Conservation (phyloP, 345 rosid genomes). For the Luvunga scandens region DNA sequence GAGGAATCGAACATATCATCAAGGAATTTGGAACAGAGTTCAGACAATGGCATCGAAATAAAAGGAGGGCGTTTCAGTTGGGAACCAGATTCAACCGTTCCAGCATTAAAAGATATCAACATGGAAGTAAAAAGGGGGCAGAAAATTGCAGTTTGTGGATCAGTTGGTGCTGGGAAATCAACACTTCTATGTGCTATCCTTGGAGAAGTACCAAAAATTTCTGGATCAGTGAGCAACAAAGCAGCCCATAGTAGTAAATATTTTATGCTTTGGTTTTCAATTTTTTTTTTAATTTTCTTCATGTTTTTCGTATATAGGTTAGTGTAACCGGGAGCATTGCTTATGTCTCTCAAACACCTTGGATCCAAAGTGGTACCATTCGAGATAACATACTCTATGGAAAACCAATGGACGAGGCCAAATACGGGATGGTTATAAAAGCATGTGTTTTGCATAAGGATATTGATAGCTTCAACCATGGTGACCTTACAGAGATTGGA, state of each 20-base stretch:
- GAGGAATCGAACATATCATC: conserved; percentile 26
- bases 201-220: conserved; percentile 59
- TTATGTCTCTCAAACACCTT: conserved; percentile 73
- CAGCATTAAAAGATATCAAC: conserved; percentile 40
- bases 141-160: conserved; percentile 74
- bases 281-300: neutral
- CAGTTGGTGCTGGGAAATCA: conserved; percentile 77
- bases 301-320: conserved; percentile 34
- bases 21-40: conserved; percentile 3
- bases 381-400: conserved; percentile 69
- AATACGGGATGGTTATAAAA: conserved; percentile 51
- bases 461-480: conserved; percentile 54
- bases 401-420: conserved; percentile 48
- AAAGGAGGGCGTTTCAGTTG: conserved; percentile 61
- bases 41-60: conserved; percentile 35
- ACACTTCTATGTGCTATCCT: conserved; percentile 65
- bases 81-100: conserved; percentile 45
- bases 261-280: neutral
- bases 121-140: conserved; percentile 45
- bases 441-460: conserved; percentile 74
- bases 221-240: conserved; percentile 57
- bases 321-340: conserved; percentile 49
- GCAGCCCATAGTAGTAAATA: neutral
- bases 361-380: conserved; percentile 85
- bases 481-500: conserved; percentile 80